These are phyloP conservation scores for Trichothecium roseum DNA, from an alignment of 2,329 filamentous ascomycete genomes.

Conservation along the genomic window DNA sequence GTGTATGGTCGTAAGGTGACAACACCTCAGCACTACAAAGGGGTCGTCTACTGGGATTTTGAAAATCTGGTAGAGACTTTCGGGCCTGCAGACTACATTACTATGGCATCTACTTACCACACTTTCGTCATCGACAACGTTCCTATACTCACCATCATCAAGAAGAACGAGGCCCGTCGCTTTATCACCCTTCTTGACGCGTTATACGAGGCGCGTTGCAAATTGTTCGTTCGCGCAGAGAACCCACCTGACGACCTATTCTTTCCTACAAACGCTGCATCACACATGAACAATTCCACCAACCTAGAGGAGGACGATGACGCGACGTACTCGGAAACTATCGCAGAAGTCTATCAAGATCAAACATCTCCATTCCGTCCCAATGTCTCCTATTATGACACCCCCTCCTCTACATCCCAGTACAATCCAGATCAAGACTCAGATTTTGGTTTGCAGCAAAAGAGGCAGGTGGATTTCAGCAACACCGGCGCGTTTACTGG, in stretches of 20 bases:
- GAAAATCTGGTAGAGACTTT: conserved; percentile 55
- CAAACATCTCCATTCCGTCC: conserved; percentile 67
- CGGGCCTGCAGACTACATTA: conserved; percentile 75
- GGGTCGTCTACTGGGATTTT: conserved; percentile 57
- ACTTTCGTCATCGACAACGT: conserved; percentile 65
- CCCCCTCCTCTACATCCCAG: conserved; percentile 28
- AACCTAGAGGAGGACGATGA: conserved; percentile 17
- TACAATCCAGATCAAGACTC: conserved; percentile 49
- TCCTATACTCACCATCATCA: conserved; percentile 53
- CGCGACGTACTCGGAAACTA: conserved; percentile 32
- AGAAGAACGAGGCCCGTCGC: conserved; percentile 72
- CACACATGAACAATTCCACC: conserved; percentile 1
- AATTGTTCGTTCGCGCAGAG: conserved; percentile 58
- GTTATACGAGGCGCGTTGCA: conserved; percentile 72
- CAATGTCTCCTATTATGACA: conserved; percentile 60
- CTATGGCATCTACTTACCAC: conserved; percentile 68
- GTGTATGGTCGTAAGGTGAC: conserved; percentile 55
- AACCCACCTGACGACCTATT: conserved; percentile 64
- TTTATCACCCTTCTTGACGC: conserved; percentile 76
- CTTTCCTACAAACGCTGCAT: conserved; percentile 50
- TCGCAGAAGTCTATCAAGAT: conserved; percentile 66
- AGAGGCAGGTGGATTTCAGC: conserved; percentile 49
- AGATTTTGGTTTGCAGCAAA: conserved; percentile 32
- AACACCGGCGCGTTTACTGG: conserved; percentile 62
- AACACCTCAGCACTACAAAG: conserved; percentile 47